Evolutionary conservation across 2,329 filamentous ascomycete genomes (phyloP).

Genomic region (Sporothrix luriei): DNA sequence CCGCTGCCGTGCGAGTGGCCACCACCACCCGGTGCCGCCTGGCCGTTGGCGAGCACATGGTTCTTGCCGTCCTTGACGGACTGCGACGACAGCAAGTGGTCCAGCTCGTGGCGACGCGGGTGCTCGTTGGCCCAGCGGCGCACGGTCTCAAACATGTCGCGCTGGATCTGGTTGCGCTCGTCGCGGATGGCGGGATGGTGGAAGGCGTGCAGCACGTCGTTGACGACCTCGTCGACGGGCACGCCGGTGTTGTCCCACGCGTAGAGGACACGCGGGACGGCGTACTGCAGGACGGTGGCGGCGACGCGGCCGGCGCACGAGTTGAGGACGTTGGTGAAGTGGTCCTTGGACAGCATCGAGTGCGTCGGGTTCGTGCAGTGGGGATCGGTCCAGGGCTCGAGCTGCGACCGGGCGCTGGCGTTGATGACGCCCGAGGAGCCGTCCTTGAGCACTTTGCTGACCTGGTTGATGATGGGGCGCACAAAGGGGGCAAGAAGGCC

Average conservation of each 20-base stretch:
- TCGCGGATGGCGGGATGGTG: conserved; percentile 87
- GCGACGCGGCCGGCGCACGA: conserved; percentile 75
- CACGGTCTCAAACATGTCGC: conserved; percentile 86
- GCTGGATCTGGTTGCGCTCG: conserved; percentile 75
- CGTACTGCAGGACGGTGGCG: conserved; percentile 77
- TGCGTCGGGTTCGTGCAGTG: conserved; percentile 77
- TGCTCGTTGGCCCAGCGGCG: conserved; percentile 75
- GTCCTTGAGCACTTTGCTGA: conserved; percentile 80
- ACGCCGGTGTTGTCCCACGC: conserved; percentile 90
- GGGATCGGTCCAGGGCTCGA: conserved; percentile 78
- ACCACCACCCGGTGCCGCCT: conserved; percentile 39
- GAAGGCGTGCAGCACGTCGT: conserved; percentile 80
- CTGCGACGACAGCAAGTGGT: conserved; percentile 76
- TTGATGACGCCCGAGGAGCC: conserved; percentile 74
- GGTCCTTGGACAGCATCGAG: conserved; percentile 81
- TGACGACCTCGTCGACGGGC: conserved; percentile 77
- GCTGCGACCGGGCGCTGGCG: conserved; percentile 72
- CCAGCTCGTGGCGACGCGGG: conserved; percentile 67
- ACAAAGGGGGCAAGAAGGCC: conserved; percentile 90
- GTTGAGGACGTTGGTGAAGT: conserved; percentile 79
- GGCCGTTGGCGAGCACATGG: conserved; percentile 56
- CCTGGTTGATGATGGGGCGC: conserved; percentile 84
- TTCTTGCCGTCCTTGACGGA: conserved; percentile 84
- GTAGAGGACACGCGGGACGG: conserved; percentile 84
- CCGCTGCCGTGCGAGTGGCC: conserved; percentile 40